A percentile compares a stretch with the other conserved stretches of the same genome.
Conservation (phyloP, 2,329 filamentous ascomycete genomes). For the Pleomassaria siparia region DNA sequence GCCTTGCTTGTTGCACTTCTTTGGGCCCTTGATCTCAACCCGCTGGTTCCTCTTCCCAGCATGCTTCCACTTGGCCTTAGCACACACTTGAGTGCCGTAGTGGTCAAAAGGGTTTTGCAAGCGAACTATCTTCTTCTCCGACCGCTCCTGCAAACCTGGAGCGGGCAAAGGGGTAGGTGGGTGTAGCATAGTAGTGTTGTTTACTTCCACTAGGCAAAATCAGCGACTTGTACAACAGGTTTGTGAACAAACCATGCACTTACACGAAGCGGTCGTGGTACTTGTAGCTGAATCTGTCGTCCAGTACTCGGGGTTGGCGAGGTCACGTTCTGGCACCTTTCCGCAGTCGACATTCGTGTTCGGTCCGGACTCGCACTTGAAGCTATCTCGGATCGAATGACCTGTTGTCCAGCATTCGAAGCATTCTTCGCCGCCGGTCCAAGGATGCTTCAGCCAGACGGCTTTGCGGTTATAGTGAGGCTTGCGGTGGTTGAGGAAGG, state of each 20-base stretch:
- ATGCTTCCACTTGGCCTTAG: conserved; percentile 12
- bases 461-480: conserved; percentile 1
- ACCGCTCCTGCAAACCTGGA: background rate
- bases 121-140: conserved; percentile 5
- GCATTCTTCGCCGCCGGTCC: conserved; percentile 20
- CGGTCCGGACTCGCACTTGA: conserved; percentile 20
- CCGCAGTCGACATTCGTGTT: conserved; percentile 10
- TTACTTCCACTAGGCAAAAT: background rate
- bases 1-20: background rate
- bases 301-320: no score
- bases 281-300: background rate
- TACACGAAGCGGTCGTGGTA: background rate
- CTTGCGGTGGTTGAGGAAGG: conserved; percentile 11
- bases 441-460: conserved; percentile 33
- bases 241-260: background rate
- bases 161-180: background rate
- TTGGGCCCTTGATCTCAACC: conserved; percentile 5
- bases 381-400: conserved; percentile 5
- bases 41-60: conserved; percentile 3
- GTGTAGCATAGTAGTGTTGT: background rate
- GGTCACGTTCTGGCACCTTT: no score
- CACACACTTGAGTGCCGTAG: conserved; percentile 2
- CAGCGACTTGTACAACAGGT: background rate
- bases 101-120: conserved; percentile 4
- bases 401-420: conserved; percentile 27